These are phyloP conservation scores for Pleurotus cornucopiae DNA, from an alignment of 768 basidiomycete genomes.

Conservation along the genomic window DNA sequence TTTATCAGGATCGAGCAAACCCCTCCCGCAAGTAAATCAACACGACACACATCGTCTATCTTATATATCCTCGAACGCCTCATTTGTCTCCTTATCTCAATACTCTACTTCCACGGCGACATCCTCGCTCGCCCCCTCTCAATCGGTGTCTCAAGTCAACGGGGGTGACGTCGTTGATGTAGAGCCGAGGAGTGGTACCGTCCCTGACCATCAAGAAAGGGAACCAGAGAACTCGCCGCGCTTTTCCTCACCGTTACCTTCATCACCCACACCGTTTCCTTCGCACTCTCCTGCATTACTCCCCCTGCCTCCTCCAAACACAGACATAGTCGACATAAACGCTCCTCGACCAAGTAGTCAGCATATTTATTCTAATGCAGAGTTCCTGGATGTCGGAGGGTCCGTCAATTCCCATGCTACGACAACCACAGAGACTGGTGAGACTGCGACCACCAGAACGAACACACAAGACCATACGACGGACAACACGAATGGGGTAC, in stretches of 20 bases:
- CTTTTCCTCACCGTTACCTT: no score
- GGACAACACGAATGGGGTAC: background rate
- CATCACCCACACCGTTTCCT: background rate
- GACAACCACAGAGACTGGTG: slow-evolving; percentile 9
- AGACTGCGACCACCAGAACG: background rate
- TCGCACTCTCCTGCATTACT: background rate
- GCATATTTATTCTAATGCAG: slow-evolving; percentile 4
- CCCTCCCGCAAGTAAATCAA: slow-evolving; percentile 18
- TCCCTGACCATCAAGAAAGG: background rate
- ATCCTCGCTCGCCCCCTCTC: slow-evolving; percentile 69
- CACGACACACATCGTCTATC: background rate
- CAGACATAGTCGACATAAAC: background rate
- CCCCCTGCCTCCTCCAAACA: background rate
- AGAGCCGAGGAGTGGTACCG: slow-evolving; percentile 4
- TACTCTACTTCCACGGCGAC: slow-evolving; percentile 21
- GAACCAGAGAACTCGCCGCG: no score
- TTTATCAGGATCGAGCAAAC: slow-evolving; percentile 16
- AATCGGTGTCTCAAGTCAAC: slow-evolving; percentile 65
- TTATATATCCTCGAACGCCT: background rate
- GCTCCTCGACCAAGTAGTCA: background rate
- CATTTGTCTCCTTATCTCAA: background rate
- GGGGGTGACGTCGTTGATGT: slow-evolving; percentile 7
- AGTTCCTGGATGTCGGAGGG: background rate
- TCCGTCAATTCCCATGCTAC: background rate
- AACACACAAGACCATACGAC: background rate